Evolutionary conservation across 768 basidiomycete species (phyloP), one percentile per base, ranked within the genome.

Genomic region (Vararia minispora): DNA sequence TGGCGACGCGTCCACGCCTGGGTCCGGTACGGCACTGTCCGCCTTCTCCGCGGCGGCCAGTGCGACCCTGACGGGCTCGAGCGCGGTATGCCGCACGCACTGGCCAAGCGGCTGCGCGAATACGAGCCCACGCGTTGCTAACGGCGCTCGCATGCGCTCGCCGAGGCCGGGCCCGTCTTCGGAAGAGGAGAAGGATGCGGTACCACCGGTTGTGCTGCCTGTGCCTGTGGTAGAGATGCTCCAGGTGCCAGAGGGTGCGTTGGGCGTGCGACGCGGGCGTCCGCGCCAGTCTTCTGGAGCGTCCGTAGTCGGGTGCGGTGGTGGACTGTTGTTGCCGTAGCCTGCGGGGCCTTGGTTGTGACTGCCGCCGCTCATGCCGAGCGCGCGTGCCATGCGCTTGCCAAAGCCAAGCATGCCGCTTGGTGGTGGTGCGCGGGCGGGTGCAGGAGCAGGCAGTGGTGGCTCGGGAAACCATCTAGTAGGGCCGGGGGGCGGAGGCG

Each of bases 81-180:
- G 61, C 11, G 70, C 69, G 5, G 81, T 80, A 43, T 77, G 73
- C 35, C 54, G 59, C 23, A 76, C 75, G 31, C 72, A 76, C 1
- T 56, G 50, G 43, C 53, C 64, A 47, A 89, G 57, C 36, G 74
- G 68, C 45, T 71, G 62, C 13, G 75, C 76, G 55, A 90, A 90
- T 28, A 89, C 77, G 25, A 79, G 48, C 2, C 78, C 75, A 27
- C 40, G 40, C 39, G 53, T 60, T 53, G 23, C 61, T 42, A 72
- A 28, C 12, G 79, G 69, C 4, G 70, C 72, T n/a, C 84, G 66
- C 17, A 84, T 34, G 26, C 66, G 50, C 39, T 57, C 63, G 1
- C 83, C 82, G 7, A 84, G 58, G 57, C 52, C 3, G 81, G 76
- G 5, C 68, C 72, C 5, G 56, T 29, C 7, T 37, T 8, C 6